Base-by-base conservation (phyloP, 1,139 yeast species). In the Candida labiduridarum region DNA sequence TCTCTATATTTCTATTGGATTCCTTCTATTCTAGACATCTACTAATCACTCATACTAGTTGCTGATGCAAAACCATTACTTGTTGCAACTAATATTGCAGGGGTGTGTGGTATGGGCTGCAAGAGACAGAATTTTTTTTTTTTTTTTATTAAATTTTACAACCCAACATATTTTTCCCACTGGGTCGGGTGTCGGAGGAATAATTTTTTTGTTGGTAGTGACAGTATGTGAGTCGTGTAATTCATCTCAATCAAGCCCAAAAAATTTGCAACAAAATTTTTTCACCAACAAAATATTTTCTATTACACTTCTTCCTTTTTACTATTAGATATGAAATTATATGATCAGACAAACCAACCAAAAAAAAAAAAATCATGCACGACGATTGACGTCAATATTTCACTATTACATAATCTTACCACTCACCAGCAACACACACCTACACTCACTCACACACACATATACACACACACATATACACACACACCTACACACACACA, bases 351-450 rank as follows among this genome's bases (percentile, higher is more conserved):
- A 29, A 30, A 31, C 7, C 7, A 19, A 7, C 7, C 10, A 15
- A 4, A 14, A 22, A 25, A 22, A 43, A 22, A 43, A 30, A 43
- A 25, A 8, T 25, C 42, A 47, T 51, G 53, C 51, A 46, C 4
- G 11, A 19, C 10, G 9, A 38, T 49, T 51, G 52, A 51, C 49
- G 54, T 51, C 54, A 51, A 34, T n/a, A 16, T n/a, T 33, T 44
- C 45, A 38, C 41, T 22, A 33, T 19, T 36, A 31, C 25, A 19
- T 30, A 39, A 31, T 19, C 46, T 27, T 16, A n/a, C 35, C 7
- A 14, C 14, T n/a, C 43, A 38, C 9, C 22, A 19, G 4, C 4
- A 19, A 19, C 22, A 19, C 22, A 19, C 22, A 3, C 22, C 4
- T 19, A 19, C 22, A 4, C 4, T 3, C 22, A 19, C 3, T 3